Base-by-base conservation (phyloP, 2,329 filamentous ascomycete genomes). In the Keithomyces neogunnii region DNA sequence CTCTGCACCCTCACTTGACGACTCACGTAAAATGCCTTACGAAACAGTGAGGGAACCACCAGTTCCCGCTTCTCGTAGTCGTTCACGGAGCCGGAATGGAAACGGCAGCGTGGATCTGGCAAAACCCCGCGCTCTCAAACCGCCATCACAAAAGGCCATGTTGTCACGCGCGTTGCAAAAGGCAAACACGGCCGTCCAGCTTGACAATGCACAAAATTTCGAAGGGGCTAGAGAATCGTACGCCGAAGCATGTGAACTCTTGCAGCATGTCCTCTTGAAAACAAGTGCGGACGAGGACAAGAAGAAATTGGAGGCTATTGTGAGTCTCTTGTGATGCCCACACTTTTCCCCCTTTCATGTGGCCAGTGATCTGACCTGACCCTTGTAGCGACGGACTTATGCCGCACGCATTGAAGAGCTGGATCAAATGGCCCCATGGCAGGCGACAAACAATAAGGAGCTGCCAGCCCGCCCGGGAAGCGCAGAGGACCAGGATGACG, bases 191-290 rank as follows among this genome's bases (percentile, higher is more conserved):
- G 93, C 93, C 28, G 93, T 99, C 30, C 80, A 96, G 58, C 80
- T 99, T 40, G 93, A 99, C 70, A 97, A 96, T 78, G 90, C 89
- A 11, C 88, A 93, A 62, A 96, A 97, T 63, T 92, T 93, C 56
- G 88, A 92, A 65, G 90, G 89, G 40, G 93, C 93, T 19, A 85
- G 95, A 64, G 82, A 89, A 61, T 90, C 92, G 11, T 99, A 99
- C 65, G 77, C 81, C 9, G 93, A 99, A 69, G 93, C 95, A 3
- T 99, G 93, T 64, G 81, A 85, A 51, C 75, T 99, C 53, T 73
- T 99, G 50, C 86, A 92, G 59, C 85, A 95, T 62, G 93, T 99
- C 4, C 86, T 99, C 72, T 73, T 85, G 52, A 83, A 88, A 60
- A 96, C 89, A 52, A 84, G 84, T 9, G 89, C 85, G 5, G 85